These are phyloP conservation scores for Misopates orontium DNA, from an alignment of 257 asterid species.

Conservation along the genomic window DNA sequence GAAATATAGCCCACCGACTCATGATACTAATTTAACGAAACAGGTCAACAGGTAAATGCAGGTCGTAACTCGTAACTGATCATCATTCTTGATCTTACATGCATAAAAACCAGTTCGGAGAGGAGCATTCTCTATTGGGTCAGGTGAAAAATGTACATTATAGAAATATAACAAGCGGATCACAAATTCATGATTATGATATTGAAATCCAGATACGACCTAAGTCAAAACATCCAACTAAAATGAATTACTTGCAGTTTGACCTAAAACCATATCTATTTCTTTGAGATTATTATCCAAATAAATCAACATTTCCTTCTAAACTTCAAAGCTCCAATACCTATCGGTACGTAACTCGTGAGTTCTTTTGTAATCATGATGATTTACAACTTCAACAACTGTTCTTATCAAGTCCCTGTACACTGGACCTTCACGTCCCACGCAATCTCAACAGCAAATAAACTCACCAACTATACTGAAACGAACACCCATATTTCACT, in stretches of 20 bases:
- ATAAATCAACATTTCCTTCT: background rate
- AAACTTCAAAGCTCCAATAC: background rate
- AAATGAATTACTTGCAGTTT: slow-evolving; percentile 4
- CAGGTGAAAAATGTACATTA: background rate
- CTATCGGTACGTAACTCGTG: background rate
- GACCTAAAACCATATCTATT: slow-evolving; percentile 3
- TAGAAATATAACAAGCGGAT: too few relatives aligned
- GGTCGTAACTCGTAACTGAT: slow-evolving; percentile 10
- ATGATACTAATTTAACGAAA: slow-evolving; percentile 7
- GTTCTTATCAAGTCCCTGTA: background rate
- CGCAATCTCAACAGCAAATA: too few relatives aligned
- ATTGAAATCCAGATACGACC: background rate
- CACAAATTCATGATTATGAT: slow-evolving; percentile 3
- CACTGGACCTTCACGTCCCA: background rate
- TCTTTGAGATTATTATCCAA: background rate
- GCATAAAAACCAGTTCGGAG: slow-evolving; percentile 8
- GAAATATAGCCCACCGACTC: slow-evolving; percentile 8
- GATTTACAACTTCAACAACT: background rate
- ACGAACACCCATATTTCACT: slow-evolving; percentile 3
- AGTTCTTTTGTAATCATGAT: background rate
- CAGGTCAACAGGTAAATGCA: slow-evolving; percentile 20
- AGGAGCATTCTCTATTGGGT: too few relatives aligned
- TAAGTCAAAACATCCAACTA: slow-evolving; percentile 9
- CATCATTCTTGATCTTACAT: background rate
- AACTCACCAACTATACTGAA: background rate